A percentile compares a stretch with the other conserved stretches of the same genome.
phyloP scores from a whole-genome alignment of 495 filamentous ascomycete species.

The Penicillium goetzii region DNA sequence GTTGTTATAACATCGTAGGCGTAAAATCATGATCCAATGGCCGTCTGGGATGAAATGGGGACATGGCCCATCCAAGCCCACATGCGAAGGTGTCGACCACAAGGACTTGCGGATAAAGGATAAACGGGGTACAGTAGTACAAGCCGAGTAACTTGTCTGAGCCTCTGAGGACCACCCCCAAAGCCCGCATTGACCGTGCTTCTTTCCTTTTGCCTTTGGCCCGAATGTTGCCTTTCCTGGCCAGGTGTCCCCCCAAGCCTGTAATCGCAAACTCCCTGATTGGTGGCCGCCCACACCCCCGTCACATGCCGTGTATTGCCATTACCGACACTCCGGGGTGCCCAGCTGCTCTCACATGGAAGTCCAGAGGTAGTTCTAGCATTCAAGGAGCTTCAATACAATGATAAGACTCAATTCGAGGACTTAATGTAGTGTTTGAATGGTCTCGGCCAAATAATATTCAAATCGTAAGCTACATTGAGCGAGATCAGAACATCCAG shows the following conservation, averaged over 20 bases:
- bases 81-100: constrained; percentile 9
- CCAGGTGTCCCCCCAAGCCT: constrained; percentile 2
- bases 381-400: not conserved
- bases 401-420: not conserved
- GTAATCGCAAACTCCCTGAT: constrained; percentile 35
- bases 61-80: constrained; percentile 6
- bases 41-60: not conserved
- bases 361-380: not conserved
- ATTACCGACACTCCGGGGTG: constrained; percentile 13
- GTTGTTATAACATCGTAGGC: not conserved
- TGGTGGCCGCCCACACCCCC: constrained; percentile 27
- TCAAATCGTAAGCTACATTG: not conserved
- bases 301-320: constrained; percentile 39
- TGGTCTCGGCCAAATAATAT: not conserved
- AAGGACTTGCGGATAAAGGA: constrained; percentile 2
- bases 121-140: constrained; percentile 20
- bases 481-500: not conserved
- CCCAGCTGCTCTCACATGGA: constrained; percentile 1
- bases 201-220: constrained; percentile 24
- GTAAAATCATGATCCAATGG: not conserved
- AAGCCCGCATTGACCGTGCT: constrained; percentile 9
- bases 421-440: not conserved
- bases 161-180: not conserved
- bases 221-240: constrained; percentile 14
- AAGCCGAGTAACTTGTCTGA: constrained; percentile 1